phyloP scores from a whole-genome alignment of 169 alveolate genomes.

The Theileria orientalis region DNA sequence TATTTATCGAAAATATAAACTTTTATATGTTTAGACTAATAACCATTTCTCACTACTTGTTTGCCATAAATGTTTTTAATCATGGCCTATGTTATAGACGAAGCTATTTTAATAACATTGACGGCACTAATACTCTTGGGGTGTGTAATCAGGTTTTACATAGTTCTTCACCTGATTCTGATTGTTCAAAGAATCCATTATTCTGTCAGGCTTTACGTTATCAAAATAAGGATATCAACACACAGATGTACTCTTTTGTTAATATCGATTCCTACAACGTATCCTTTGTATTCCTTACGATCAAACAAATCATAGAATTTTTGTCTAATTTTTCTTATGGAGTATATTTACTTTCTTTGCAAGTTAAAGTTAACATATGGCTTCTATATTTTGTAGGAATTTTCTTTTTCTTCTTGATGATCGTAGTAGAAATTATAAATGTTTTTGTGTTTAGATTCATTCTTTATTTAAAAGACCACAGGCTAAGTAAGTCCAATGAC shows the following conservation, averaged over 20 bases:
- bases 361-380: no score
- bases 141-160: no score
- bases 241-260: conserved; percentile 31
- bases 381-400: background rate
- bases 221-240: conserved; percentile 38
- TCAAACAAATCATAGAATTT: conserved; percentile 11
- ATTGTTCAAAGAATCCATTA: no score
- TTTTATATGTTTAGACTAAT: conserved; percentile 28
- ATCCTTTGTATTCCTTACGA: conserved; percentile 16
- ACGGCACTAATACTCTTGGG: background rate
- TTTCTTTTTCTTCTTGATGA: conserved; percentile 7
- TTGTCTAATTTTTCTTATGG: conserved; percentile 8
- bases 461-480: conserved; percentile 31
- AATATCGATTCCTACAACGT: conserved; percentile 29
- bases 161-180: conserved; percentile 7
- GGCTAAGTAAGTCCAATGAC: conserved; percentile 28
- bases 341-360: no score
- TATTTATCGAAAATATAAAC: conserved; percentile 29
- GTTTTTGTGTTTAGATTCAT: conserved; percentile 5
- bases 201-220: no score
- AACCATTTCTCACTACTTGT: conserved; percentile 13
- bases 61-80: conserved; percentile 45
- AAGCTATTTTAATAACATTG: background rate
- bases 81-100: conserved; percentile 56
- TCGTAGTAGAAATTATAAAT: conserved; percentile 17